phyloP scores from a whole-genome alignment of 2,329 filamentous ascomycete genomes.

The Talaromyces pinophilus region DNA sequence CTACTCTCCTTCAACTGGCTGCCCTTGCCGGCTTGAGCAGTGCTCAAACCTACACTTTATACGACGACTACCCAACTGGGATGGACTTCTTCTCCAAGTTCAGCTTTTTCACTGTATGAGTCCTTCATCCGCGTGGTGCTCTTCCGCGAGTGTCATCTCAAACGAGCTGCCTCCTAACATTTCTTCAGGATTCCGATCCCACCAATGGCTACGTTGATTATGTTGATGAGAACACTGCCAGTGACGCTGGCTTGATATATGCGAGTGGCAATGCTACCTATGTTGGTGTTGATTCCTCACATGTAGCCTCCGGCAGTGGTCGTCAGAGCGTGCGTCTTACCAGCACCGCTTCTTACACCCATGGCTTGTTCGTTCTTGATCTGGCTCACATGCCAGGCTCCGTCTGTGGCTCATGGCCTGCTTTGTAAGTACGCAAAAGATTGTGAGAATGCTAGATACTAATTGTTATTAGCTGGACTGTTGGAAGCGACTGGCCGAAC shows the following conservation, averaged over 20 bases:
- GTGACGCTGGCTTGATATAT: conserved; percentile 59
- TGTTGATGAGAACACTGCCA: conserved; percentile 60
- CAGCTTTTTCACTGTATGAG: conserved; percentile 52
- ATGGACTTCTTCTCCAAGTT: conserved; percentile 56
- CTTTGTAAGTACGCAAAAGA: conserved; percentile 52
- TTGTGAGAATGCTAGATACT: neutral
- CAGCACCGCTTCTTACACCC: conserved; percentile 63
- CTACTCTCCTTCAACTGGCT: conserved; percentile 33
- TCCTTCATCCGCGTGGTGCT: neutral
- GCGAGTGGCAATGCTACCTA: conserved; percentile 57
- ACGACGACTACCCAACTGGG: conserved; percentile 51
- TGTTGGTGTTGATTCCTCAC: conserved; percentile 68
- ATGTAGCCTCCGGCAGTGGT: conserved; percentile 57
- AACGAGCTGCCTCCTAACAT: neutral
- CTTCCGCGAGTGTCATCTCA: neutral
- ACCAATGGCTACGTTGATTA: conserved; percentile 76
- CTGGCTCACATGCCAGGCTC: conserved; percentile 72
- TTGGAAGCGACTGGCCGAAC: conserved; percentile 69
- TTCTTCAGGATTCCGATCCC: conserved; percentile 57
- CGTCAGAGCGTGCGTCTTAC: conserved; percentile 71
- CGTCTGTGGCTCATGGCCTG: conserved; percentile 72
- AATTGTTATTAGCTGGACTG: conserved; percentile 47
- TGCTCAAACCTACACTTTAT: conserved; percentile 40
- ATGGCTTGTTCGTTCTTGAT: conserved; percentile 71
- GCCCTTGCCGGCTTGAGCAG: conserved; percentile 35